phyloP scores from a whole-genome alignment of 495 filamentous ascomycete genomes.

The Lentithecium fluviatile region DNA sequence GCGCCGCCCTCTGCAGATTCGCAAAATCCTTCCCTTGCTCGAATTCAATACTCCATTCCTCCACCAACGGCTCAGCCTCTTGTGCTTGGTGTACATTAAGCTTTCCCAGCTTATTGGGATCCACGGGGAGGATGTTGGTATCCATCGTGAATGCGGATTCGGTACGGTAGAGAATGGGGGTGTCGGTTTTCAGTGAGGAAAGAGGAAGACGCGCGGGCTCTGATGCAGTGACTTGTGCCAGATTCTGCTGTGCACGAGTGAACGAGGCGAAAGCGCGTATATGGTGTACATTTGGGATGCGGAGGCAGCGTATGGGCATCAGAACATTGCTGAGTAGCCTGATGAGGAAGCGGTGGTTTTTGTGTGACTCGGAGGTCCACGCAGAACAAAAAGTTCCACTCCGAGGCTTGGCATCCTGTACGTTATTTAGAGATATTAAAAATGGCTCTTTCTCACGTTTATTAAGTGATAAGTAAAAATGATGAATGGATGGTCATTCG shows the following conservation, averaged over 20 bases:
- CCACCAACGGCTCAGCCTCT: constrained; percentile 3
- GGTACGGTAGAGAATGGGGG: not conserved
- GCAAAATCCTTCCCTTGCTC: constrained; percentile 19
- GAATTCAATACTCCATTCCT: constrained; percentile 30
- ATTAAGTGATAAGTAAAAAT: no score
- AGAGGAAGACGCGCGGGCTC: not conserved
- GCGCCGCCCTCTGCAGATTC: constrained; percentile 55
- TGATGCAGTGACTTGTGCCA: constrained; percentile 11
- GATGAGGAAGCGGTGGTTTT: not conserved
- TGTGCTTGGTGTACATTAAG: not conserved
- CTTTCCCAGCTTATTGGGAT: constrained; percentile 21
- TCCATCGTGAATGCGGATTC: constrained; percentile 14
- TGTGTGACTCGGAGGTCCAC: constrained; percentile 18
- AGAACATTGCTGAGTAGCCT: constrained; percentile 10
- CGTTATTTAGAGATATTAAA: not conserved
- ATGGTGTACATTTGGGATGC: constrained; percentile 25
- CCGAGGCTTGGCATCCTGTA: constrained; percentile 1
- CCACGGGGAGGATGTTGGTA: constrained; percentile 30
- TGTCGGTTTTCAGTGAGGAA: constrained; percentile 3
- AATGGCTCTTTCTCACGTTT: no score
- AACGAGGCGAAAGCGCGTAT: not conserved
- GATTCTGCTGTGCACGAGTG: constrained; percentile 15
- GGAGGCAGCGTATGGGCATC: constrained; percentile 13
- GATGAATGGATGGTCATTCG: no score
- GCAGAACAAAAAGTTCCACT: not conserved